Conservation (phyloP, 164 flowering plant genomes). For the Dillenia suffruticosa region DNA sequence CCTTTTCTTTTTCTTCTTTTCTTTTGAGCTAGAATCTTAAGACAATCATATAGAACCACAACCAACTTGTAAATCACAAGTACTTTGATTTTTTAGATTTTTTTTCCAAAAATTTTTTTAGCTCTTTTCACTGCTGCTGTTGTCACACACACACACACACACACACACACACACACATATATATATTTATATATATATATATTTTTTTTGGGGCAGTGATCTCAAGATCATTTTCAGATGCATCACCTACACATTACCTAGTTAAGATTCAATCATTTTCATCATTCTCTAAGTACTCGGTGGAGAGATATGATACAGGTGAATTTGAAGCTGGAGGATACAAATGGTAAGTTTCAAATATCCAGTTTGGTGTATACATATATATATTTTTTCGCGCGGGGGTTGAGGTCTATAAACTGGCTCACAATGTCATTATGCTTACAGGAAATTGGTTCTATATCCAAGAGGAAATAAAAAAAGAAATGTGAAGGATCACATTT, state of each 20-base stretch:
- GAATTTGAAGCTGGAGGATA: constrained; percentile 49
- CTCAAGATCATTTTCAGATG: constrained; percentile 26
- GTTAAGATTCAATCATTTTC: constrained; percentile 36
- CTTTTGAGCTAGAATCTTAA: no score
- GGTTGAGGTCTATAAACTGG: neutral
- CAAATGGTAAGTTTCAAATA: constrained; percentile 34
- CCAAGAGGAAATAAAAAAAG: constrained; percentile 47
- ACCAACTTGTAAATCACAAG: no score
- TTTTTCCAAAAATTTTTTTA: no score
- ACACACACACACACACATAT: no score
- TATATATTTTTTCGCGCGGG: no score
- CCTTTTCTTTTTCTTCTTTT: no score
- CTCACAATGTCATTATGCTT: neutral
- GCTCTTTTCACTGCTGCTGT: neutral
- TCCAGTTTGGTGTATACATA: neutral
- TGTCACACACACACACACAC: no score
- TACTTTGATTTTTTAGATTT: no score
- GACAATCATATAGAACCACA: no score
- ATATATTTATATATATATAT: no score
- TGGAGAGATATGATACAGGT: constrained; percentile 30
- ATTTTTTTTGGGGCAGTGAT: constrained; percentile 20
- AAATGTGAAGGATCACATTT: constrained; percentile 34
- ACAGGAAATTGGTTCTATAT: constrained; percentile 45
- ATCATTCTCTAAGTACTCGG: constrained; percentile 19
- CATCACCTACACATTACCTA: constrained; percentile 38